Evolutionary conservation across 2,329 filamentous ascomycete genomes (phyloP), one percentile per base, ranked within the genome.

Genomic region (Sporothrix euskadiensis): DNA sequence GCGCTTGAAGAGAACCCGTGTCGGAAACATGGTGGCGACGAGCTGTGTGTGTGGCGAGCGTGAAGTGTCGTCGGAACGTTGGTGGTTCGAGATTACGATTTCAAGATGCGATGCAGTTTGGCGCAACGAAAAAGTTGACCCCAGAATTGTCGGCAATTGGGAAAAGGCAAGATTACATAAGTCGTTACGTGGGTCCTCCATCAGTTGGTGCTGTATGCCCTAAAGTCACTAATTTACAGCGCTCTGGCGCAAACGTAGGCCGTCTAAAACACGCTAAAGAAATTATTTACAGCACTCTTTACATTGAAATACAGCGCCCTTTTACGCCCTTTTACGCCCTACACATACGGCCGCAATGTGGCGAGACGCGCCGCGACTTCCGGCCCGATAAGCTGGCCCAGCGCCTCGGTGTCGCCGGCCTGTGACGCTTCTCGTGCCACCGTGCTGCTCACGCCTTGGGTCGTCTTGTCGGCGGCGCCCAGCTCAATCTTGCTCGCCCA

Each of bases 1-100:
- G 78, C 93, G 91, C 83, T 90, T 90, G 52, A 92, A 81, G 22
- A 93, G 86, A 79, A 85, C 85, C 79, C 89, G 85, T 78, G 92
- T 93, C 76, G 90, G 87, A 81, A 90, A 87, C 92, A 94, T 94
- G 44, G 71, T 73, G 19, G 74, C 74, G 54, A 56, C 68, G 47
- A 16, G 56, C 44, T 59, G n/a, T 30, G 16, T 35, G 35, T 61
- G 70, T 71, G 35, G 44, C 44, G 32, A 19, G 57, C 19, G 39
- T 71, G 47, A 39, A 39, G 16, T 56, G 47, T 68, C 78, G 79
- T 74, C 66, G 72, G 41, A 41, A 35, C 19, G 69, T 16, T 73
- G 32, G 47, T 47, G 22, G 44, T 32, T 3, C 41, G 12, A n/a
- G 65, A 35, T n/a, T 26, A 68, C 26, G 7, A 68, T n/a, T 14